phyloP scores from a whole-genome alignment of 2,329 filamentous ascomycete species.

The Keithomyces neogunnii region DNA sequence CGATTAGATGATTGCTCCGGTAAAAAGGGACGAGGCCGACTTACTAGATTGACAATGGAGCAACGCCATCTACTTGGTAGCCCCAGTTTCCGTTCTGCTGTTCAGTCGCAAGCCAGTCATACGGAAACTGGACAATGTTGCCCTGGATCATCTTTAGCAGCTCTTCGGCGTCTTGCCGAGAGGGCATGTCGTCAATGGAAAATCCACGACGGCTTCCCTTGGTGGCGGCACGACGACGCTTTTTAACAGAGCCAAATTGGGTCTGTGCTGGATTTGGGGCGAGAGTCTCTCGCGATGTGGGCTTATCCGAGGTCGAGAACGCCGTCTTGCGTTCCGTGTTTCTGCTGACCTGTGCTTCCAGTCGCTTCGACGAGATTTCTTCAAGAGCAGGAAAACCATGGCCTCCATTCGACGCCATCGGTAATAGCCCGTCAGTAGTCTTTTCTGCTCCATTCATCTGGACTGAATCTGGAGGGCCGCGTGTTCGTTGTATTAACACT shows the following conservation, averaged over 20 bases:
- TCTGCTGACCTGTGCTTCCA: slow-evolving; percentile 28
- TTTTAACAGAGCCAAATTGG: slow-evolving; percentile 43
- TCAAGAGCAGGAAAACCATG: slow-evolving; percentile 41
- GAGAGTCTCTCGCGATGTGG: slow-evolving; percentile 27
- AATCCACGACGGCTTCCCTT: slow-evolving; percentile 58
- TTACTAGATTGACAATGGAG: slow-evolving; percentile 95
- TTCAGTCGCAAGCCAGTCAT: slow-evolving; percentile 89
- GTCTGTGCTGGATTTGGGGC: slow-evolving; percentile 17
- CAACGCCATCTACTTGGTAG: slow-evolving; percentile 92
- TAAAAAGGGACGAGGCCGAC: slow-evolving; percentile 23
- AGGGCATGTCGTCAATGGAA: slow-evolving; percentile 66
- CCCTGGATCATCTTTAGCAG: slow-evolving; percentile 78
- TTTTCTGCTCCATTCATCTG: slow-evolving; percentile 15
- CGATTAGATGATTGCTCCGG: neutral
- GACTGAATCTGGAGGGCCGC: slow-evolving; percentile 30
- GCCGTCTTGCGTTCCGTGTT: slow-evolving; percentile 44
- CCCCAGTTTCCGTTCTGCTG: slow-evolving; percentile 94
- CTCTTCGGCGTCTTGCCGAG: slow-evolving; percentile 69
- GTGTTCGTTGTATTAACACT: slow-evolving; percentile 2
- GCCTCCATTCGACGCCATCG: slow-evolving; percentile 22
- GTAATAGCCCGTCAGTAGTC: neutral
- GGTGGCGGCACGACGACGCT: slow-evolving; percentile 61
- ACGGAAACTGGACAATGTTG: slow-evolving; percentile 83
- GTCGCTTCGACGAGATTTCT: slow-evolving; percentile 19
- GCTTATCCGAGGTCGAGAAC: slow-evolving; percentile 45